Evolutionary conservation across 2,329 filamentous ascomycete genomes (phyloP), one percentile per base, ranked within the genome.

Genomic region (Mollisia scopiformis): DNA sequence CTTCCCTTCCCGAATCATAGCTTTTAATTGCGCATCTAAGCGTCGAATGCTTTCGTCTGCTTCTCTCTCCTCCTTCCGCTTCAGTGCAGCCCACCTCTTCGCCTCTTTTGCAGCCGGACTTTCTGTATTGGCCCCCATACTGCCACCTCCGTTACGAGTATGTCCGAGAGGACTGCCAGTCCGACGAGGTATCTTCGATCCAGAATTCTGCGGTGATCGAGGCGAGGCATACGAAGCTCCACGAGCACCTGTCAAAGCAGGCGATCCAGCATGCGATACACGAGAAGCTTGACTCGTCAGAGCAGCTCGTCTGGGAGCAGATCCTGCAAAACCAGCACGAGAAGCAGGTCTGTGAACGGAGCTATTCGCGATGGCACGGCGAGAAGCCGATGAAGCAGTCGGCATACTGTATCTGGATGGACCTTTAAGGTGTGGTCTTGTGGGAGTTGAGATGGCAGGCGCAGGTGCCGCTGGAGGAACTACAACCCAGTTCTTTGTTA

Each of bases 1-100:
- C 68, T 89, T 89, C 0, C 93, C 95, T 75, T 98, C 89, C 1
- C 88, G 83, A 57, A 99, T 96, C 90, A 99, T 92, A 33, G 88
- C 90, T 71, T 90, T 86, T 51, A 98, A 79, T 68, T 90, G 87
- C 51, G 86, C 82, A 72, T 95, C 96, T 75, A 98, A 87, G 27
- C 89, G 85, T 52, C 87, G 87, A 68, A 98, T 89, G 55, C 89
- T 88, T 46, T 88, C 86, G 68, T 98, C 93, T 7, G 91, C 85
- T 68, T 93, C 88, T 49, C 87, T 82, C 69, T 97, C 92, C 60
- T 91, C 90, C 54, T 86, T 85, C 25, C 87, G 81, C 66, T 89
- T 85, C 71, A 86, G 84, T n/a, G 88, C 87, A 6, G 92, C 88
- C 58, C 93, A 85, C 47, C 85, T 84, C 71, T 89, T 88, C 6